A percentile compares a stretch with the other conserved stretches of the same genome.
These are phyloP conservation scores for Harringtonia aguacate DNA, from an alignment of 2,329 filamentous ascomycete genomes.

Conservation along the genomic window DNA sequence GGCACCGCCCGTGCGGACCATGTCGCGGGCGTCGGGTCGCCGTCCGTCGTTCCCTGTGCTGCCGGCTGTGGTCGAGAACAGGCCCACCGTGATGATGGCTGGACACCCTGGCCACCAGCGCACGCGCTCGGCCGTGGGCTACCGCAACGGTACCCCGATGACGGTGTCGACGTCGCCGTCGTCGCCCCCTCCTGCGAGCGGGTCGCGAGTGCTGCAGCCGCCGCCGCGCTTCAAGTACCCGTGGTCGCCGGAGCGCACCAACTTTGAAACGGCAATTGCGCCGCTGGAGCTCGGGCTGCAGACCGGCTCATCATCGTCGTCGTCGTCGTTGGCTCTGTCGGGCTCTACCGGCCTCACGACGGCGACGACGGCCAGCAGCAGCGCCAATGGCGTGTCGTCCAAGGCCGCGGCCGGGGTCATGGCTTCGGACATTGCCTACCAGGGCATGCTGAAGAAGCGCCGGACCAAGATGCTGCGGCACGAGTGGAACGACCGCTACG, in stretches of 20 bases:
- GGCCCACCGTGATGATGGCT: constrained; percentile 10
- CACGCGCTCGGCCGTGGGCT: constrained; percentile 6
- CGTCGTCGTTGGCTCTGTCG: constrained; percentile 11
- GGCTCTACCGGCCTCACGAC: constrained; percentile 13
- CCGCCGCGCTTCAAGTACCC: constrained; percentile 46
- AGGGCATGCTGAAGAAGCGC: constrained; percentile 90
- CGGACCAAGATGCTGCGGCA: constrained; percentile 80
- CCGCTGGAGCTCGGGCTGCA: constrained; percentile 12
- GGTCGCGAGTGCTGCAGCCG: constrained; percentile 31
- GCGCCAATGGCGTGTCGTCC: constrained; percentile 16
- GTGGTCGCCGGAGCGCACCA: constrained; percentile 38
- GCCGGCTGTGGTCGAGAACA: constrained; percentile 59
- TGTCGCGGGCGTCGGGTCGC: constrained; percentile 46
- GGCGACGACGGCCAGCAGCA: constrained; percentile 11
- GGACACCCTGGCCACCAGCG: constrained; percentile 16
- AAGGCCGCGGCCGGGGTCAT: constrained; percentile 40
- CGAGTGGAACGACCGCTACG: constrained; percentile 90
- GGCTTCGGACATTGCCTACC: no score
- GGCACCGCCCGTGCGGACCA: constrained; percentile 30
- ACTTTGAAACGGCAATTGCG: constrained; percentile 34
- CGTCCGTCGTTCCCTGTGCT: constrained; percentile 60
- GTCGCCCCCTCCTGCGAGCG: neutral
- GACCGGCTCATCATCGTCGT: constrained; percentile 8
- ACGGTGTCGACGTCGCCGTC: neutral
- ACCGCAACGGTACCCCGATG: constrained; percentile 14